Percentiles rank a stretch among this genome's conserved stretches.
These are phyloP conservation scores for Nepenthes mirabilis DNA, from an alignment of 148 eudicot species.

Conservation along the genomic window DNA sequence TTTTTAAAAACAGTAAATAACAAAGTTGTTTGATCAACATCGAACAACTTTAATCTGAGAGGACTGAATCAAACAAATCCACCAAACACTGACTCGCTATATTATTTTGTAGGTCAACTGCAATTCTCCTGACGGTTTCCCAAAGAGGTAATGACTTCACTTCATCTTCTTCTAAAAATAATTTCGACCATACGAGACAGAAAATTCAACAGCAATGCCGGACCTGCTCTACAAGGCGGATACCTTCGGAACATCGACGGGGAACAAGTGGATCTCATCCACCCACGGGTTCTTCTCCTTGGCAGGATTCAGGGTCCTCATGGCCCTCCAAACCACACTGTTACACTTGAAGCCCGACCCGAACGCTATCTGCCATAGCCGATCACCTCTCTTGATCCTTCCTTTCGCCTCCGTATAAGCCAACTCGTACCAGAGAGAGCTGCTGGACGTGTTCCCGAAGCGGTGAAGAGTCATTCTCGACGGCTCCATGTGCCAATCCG, in stretches of 20 bases:
- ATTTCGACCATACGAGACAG: not conserved
- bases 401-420: not conserved
- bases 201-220: too few species aligned
- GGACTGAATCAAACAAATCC: too few species aligned
- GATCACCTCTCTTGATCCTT: not conserved
- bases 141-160: too few species aligned
- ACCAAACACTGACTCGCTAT: too few species aligned
- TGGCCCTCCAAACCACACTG: not conserved
- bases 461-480: not conserved
- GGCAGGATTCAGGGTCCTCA: not conserved
- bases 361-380: not conserved
- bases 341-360: conserved; percentile 1
- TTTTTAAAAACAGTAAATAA: too few species aligned
- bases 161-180: too few species aligned
- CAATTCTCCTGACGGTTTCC: too few species aligned
- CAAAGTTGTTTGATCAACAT: too few species aligned
- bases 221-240: not conserved
- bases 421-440: conserved; percentile 1
- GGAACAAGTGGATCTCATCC: conserved; percentile 1
- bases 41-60: too few species aligned
- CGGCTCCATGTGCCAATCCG: conserved; percentile 1
- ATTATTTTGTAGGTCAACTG: too few species aligned
- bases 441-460: not conserved
- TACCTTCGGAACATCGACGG: not conserved
- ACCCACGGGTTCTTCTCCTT: conserved; percentile 1